Evolutionary conservation across 2,329 filamentous ascomycete species (phyloP).

Genomic region (Trichoderma guizhouense): DNA sequence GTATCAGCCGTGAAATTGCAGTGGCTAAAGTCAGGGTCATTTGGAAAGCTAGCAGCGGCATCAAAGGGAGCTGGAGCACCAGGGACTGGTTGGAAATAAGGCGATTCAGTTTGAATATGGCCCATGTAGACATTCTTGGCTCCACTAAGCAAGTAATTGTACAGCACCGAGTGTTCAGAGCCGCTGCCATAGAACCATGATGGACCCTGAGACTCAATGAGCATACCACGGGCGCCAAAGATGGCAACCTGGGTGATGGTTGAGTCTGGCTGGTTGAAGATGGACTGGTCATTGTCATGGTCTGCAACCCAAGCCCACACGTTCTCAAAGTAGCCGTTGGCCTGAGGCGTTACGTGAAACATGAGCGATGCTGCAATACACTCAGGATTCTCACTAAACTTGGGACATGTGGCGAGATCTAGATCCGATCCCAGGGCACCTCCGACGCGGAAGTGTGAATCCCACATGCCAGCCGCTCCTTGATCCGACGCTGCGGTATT

Average conservation of each 20-base stretch:
- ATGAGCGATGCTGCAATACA: conserved; percentile 59
- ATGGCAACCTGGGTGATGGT: neutral
- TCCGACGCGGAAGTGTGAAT: conserved; percentile 70
- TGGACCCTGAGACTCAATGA: neutral
- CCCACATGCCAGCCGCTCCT: conserved; percentile 34
- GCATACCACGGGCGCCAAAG: neutral
- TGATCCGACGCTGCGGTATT: conserved; percentile 33
- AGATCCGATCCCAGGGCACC: conserved; percentile 58
- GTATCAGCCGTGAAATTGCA: neutral
- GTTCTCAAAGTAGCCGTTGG: conserved; percentile 49
- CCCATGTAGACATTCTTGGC: neutral
- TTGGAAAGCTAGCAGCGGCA: neutral
- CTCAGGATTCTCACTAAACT: conserved; percentile 38
- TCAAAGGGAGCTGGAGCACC: neutral
- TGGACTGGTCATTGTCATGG: conserved; percentile 51
- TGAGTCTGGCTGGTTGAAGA: neutral
- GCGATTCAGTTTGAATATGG: neutral
- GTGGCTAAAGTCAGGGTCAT: neutral
- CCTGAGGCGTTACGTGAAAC: conserved; percentile 39
- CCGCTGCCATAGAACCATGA: neutral
- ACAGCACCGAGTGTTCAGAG: neutral
- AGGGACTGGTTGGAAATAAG: neutral
- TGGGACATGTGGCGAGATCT: conserved; percentile 36
- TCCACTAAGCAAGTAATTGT: neutral
- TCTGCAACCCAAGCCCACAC: conserved; percentile 68